Evolutionary conservation across 2,329 filamentous ascomycete genomes (phyloP).

Genomic region (Podosphaera fusca): DNA sequence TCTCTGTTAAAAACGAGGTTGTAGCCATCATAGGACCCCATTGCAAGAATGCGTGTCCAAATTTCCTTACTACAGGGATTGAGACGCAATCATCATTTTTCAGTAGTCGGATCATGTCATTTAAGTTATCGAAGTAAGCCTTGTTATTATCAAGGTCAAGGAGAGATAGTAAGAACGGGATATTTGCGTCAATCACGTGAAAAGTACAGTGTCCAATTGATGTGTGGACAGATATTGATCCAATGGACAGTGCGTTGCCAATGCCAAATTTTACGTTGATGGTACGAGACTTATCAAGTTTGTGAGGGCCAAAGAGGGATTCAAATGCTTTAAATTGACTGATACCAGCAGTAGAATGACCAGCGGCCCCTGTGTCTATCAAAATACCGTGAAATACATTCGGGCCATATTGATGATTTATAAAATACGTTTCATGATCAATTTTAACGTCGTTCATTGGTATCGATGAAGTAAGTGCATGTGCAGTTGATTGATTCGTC

Average conservation of each 20-base stretch:
- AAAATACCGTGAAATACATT: not conserved
- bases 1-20: not conserved
- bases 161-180: not conserved
- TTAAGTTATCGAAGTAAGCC: not conserved
- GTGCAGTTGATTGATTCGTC: not conserved
- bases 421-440: not conserved
- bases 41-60: not conserved
- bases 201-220: not conserved
- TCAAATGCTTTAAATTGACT: not conserved
- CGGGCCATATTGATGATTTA: not conserved
- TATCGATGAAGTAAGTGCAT: not conserved
- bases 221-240: not conserved
- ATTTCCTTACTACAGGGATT: slow-evolving; percentile 1
- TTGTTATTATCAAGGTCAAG: not conserved
- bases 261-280: not conserved
- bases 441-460: not conserved
- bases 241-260: not conserved
- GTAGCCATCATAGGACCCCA: not conserved
- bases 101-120: not conserved
- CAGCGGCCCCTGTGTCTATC: not conserved
- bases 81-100: not conserved
- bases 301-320: not conserved
- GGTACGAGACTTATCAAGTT: not conserved
- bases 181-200: not conserved
- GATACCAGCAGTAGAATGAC: not conserved